Conservation (phyloP, 2,329 filamentous ascomycete species). For the Passalora sequoiae region DNA sequence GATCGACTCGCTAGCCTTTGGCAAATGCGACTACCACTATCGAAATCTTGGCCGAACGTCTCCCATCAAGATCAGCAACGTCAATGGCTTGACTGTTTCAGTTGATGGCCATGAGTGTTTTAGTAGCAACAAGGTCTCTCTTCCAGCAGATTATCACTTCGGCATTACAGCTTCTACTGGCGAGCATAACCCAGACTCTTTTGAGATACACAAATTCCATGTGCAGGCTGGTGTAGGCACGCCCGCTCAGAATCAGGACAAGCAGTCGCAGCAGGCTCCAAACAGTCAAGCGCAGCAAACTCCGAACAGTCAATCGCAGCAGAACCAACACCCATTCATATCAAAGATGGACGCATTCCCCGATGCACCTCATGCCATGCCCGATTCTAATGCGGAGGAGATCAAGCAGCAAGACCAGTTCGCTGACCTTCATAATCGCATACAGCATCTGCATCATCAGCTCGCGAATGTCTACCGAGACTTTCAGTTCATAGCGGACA, state of each 20-base stretch:
- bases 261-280: slow-evolving; percentile 30
- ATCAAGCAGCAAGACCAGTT: slow-evolving; percentile 60
- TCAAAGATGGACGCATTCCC: slow-evolving; percentile 36
- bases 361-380: slow-evolving; percentile 40
- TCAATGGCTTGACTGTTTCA: slow-evolving; percentile 65
- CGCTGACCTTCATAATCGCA: slow-evolving; percentile 74
- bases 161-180: slow-evolving; percentile 83
- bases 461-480: slow-evolving; percentile 58
- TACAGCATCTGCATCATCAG: slow-evolving; percentile 69
- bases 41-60: slow-evolving; percentile 85
- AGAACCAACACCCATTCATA: slow-evolving; percentile 19
- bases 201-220: slow-evolving; percentile 84
- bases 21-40: slow-evolving; percentile 85
- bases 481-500: slow-evolving; percentile 47
- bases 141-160: slow-evolving; percentile 76
- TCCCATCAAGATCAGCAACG: slow-evolving; percentile 68
- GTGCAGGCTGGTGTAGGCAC: slow-evolving; percentile 51
- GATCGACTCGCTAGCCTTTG: slow-evolving; percentile 83
- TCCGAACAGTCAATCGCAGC: slow-evolving; percentile 17
- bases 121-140: slow-evolving; percentile 66
- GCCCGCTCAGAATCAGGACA: slow-evolving; percentile 29
- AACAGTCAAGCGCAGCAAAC: no score
- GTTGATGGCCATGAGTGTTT: slow-evolving; percentile 81
- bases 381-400: slow-evolving; percentile 29
- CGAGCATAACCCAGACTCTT: slow-evolving; percentile 80